Conservation (phyloP, 306 rosid genomes). For the Quercus dentata region DNA sequence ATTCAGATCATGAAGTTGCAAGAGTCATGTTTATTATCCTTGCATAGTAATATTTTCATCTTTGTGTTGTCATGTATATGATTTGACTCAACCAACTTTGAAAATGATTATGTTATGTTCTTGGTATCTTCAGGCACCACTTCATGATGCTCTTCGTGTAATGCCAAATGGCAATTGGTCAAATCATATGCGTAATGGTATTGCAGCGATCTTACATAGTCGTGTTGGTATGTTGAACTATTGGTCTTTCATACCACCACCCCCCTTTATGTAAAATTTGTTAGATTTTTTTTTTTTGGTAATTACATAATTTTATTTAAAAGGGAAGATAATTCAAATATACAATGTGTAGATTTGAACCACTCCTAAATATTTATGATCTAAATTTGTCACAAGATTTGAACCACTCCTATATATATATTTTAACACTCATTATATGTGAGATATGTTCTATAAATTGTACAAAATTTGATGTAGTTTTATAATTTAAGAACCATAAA, state of each 20-base stretch:
- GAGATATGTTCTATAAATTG: not conserved
- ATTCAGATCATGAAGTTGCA: not conserved
- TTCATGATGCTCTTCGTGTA: conserved; percentile 45
- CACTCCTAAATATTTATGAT: too few relatives aligned
- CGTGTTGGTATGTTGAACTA: conserved; percentile 71
- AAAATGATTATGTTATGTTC: conserved; percentile 16
- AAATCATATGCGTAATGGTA: conserved; percentile 61
- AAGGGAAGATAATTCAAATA: too few relatives aligned
- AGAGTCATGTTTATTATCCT: not conserved
- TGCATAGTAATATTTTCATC: not conserved
- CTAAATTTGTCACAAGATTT: too few relatives aligned
- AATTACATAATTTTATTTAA: not conserved
- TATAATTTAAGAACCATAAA: not conserved
- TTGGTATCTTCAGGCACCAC: conserved; percentile 44
- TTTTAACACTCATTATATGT: not conserved
- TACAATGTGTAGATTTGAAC: too few relatives aligned
- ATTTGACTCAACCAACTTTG: conserved; percentile 14
- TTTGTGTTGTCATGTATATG: conserved; percentile 9
- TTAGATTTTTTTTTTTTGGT: conserved; percentile 6
- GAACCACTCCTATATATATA: too few relatives aligned
- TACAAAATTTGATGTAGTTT: not conserved
- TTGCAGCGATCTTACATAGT: conserved; percentile 76
- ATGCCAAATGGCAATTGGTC: conserved; percentile 56
- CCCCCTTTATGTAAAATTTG: not conserved
- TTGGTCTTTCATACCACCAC: not conserved